Conservation (phyloP, 306 rosid species). For the Vicia villosa region DNA sequence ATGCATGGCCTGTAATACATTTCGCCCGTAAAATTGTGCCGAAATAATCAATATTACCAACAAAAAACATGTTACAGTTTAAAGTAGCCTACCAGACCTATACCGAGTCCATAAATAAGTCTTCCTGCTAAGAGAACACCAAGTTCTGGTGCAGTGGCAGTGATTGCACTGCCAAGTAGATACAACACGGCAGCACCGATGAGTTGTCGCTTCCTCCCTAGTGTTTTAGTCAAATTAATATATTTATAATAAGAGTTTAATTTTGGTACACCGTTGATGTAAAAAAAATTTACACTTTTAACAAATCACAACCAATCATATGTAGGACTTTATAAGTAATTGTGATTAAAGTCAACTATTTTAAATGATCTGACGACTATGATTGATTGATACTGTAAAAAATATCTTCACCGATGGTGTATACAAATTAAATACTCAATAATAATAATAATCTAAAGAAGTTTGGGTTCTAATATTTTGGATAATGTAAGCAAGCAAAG, state of each 20-base stretch:
- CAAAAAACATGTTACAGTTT: conserved; percentile 8
- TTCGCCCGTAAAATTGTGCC: conserved; percentile 28
- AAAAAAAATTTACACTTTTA: too few species aligned
- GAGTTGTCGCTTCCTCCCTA: conserved; percentile 88
- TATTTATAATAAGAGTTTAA: too few species aligned
- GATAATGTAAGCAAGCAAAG: conserved; percentile 34
- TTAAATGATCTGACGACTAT: too few species aligned
- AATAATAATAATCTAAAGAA: conserved; percentile 21
- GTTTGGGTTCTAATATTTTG: conserved; percentile 17
- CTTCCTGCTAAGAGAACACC: conserved; percentile 78
- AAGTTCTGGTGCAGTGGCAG: conserved; percentile 76
- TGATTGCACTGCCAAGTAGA: conserved; percentile 63
- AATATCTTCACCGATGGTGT: too few species aligned
- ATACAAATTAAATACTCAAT: too few species aligned
- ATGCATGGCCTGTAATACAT: conserved; percentile 86
- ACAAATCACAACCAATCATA: too few species aligned
- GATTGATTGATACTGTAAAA: too few species aligned
- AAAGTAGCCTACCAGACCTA: conserved; percentile 77
- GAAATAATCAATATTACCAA: conserved; percentile 27
- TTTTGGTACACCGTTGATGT: too few species aligned
- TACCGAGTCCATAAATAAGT: conserved; percentile 88
- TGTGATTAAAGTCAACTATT: too few species aligned
- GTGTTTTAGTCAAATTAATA: conserved; percentile 32
- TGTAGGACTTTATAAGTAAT: too few species aligned
- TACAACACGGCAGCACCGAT: conserved; percentile 69